These are phyloP conservation scores for Paramecium caudatum DNA, from an alignment of 73 alveolate genomes.

Conservation along the genomic window DNA sequence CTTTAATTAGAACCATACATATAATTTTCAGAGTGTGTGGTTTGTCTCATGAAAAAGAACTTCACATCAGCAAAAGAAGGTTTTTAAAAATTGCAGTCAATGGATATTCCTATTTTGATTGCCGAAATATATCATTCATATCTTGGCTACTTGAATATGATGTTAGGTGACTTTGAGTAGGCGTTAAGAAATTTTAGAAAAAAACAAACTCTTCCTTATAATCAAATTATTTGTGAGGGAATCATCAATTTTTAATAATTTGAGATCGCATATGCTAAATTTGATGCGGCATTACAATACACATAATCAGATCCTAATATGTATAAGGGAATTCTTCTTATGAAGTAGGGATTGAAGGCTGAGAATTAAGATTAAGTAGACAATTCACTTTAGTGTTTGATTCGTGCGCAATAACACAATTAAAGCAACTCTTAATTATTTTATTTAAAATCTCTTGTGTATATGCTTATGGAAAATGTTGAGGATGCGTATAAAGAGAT, in stretches of 20 bases:
- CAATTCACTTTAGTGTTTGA: slow-evolving; percentile 13
- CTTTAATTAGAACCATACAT: slow-evolving; percentile 76
- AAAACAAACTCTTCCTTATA: slow-evolving; percentile 34
- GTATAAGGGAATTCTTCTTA: slow-evolving; percentile 5
- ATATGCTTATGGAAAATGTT: slow-evolving; percentile 12
- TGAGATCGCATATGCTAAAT: slow-evolving; percentile 11
- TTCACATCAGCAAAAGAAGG: slow-evolving; percentile 22
- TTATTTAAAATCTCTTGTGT: slow-evolving; percentile 57
- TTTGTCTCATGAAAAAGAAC: slow-evolving; percentile 61
- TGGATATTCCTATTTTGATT: background rate
- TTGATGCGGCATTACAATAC: slow-evolving; percentile 48
- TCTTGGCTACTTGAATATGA: slow-evolving; percentile 63
- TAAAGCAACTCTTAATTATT: background rate
- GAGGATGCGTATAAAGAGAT: slow-evolving; percentile 60
- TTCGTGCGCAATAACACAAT: background rate
- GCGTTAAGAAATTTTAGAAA: slow-evolving; percentile 16
- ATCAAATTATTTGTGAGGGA: slow-evolving; percentile 64
- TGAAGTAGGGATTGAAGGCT: background rate
- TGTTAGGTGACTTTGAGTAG: slow-evolving; percentile 1
- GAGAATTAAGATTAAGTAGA: background rate
- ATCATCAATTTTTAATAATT: slow-evolving; percentile 4
- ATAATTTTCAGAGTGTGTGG: slow-evolving; percentile 82
- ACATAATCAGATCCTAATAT: slow-evolving; percentile 60
- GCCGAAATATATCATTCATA: slow-evolving; percentile 19
- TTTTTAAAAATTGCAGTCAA: background rate